Conservation (phyloP, 73 alveolate species). For the Urostyla sp. region DNA sequence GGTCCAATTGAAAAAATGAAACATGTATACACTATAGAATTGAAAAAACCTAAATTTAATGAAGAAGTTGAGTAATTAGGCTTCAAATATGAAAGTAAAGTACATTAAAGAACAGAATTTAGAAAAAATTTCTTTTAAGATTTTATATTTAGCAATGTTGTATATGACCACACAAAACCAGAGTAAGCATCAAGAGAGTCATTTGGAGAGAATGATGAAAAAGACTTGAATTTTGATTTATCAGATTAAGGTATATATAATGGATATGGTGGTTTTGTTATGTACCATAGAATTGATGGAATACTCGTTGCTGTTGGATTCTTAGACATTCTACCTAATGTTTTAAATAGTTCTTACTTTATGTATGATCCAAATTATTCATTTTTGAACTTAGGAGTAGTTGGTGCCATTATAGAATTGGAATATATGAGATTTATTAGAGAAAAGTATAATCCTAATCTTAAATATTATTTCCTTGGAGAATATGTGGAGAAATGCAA, state of each 20-base stretch:
- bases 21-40: constrained; percentile 31
- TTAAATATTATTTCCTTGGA: constrained; percentile 34
- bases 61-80: constrained; percentile 11
- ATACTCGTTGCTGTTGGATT: constrained; percentile 93
- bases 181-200: not conserved
- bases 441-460: constrained; percentile 23
- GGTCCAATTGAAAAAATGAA: constrained; percentile 4
- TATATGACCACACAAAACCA: not conserved
- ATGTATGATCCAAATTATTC: constrained; percentile 92
- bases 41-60: constrained; percentile 14
- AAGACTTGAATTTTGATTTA: not conserved
- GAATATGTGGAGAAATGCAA: constrained; percentile 21
- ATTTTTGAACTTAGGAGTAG: constrained; percentile 87
- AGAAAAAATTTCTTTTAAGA: not conserved
- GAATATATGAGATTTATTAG: constrained; percentile 79
- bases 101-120: constrained; percentile 3
- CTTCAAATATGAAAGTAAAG: constrained; percentile 12
- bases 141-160: constrained; percentile 5
- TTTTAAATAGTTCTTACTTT: constrained; percentile 81
- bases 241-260: constrained; percentile 71
- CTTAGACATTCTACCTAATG: constrained; percentile 81
- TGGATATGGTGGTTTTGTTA: constrained; percentile 89
- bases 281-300: constrained; percentile 94
- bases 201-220: constrained; percentile 8
- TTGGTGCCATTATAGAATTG: constrained; percentile 92